A percentile compares a stretch with the other conserved stretches of the same genome.
Evolutionary conservation across 768 basidiomycete species (phyloP).

Genomic region (Suillus americanus): DNA sequence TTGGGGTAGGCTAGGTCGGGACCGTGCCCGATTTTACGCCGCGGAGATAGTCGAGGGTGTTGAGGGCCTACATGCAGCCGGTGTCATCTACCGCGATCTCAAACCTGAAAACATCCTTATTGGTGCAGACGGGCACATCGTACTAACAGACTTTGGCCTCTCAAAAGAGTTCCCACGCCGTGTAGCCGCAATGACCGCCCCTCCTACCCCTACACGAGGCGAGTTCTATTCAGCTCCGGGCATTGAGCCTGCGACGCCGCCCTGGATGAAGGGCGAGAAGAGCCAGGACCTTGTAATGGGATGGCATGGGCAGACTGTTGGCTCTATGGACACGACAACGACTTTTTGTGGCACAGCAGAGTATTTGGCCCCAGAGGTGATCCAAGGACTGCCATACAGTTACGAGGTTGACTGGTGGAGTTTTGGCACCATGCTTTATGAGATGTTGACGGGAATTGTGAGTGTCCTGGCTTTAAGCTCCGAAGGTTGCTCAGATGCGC

Average conservation of each 20-base stretch:
- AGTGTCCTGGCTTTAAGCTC: conserved; percentile 34
- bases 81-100: conserved; percentile 96
- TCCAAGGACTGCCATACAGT: conserved; percentile 85
- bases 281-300: conserved; percentile 50
- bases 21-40: conserved; percentile 95
- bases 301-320: conserved; percentile 56
- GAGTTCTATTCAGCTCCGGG: conserved; percentile 53
- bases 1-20: conserved; percentile 91
- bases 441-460: conserved; percentile 95
- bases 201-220: conserved; percentile 54
- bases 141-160: conserved; percentile 95
- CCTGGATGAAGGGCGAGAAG: conserved; percentile 75
- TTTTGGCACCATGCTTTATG: conserved; percentile 95
- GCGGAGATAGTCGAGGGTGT: conserved; percentile 97
- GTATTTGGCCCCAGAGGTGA: conserved; percentile 95
- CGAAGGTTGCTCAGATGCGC: conserved; percentile 17
- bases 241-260: conserved; percentile 51
- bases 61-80: conserved; percentile 89
- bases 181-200: conserved; percentile 42
- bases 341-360: conserved; percentile 98
- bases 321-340: conserved; percentile 63
- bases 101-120: conserved; percentile 98
- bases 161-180: conserved; percentile 86
- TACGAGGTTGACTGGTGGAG: conserved; percentile 99
- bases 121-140: conserved; percentile 91